Evolutionary conservation across 1,284 basidiomycete genomes (phyloP), one percentile per base, ranked within the genome.

Genomic region (Moniliella sp.): DNA sequence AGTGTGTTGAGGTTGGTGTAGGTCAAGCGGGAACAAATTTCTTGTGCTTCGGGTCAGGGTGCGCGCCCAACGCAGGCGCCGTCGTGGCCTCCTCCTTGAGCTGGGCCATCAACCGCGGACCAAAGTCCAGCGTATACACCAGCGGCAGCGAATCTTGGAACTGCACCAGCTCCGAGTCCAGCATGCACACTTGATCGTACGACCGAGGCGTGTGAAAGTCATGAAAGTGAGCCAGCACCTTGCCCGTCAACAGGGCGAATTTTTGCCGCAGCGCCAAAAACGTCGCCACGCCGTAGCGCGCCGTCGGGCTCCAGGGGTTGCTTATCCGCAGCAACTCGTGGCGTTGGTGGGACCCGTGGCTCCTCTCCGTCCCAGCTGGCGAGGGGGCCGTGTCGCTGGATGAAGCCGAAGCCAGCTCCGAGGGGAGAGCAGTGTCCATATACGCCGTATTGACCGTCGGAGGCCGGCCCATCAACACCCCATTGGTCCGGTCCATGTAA

Each of bases 211-310:
- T 29, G n/a, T 31, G 70, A 71, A 32, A 74, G 63, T 82, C 78
- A 61, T 93, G 86, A 62, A 86, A 93, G 61, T 88, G 81, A 52
- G 88, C 83, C 28, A 83, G 82, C 50, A 93, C 82, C 27, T 75
- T 73, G 15, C 84, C 86, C 40, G 86, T 86, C 39, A 88, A 78
- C 28, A 68, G 66, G 12, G 80, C 76, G 12, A 93, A 68, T 28
- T 72, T 69, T 50, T 86, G 78, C 19, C 84, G 70, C 18, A 93
- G 68, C 40, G 88, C 82, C 34, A 83, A 73, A 58, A 81, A 91
- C 1, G 80, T 80, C 65, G 79, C 78, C 3, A 67, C 68, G 0
- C 83, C 91, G n/a, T n/a, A n/a, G n/a, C n/a, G n/a, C n/a, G n/a
- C n/a, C n/a, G n/a, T n/a, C n/a, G n/a, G n/a, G n/a, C n/a, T n/a